phyloP scores from a whole-genome alignment of 2,329 filamentous ascomycete species.

The Colletotrichum sp. region DNA sequence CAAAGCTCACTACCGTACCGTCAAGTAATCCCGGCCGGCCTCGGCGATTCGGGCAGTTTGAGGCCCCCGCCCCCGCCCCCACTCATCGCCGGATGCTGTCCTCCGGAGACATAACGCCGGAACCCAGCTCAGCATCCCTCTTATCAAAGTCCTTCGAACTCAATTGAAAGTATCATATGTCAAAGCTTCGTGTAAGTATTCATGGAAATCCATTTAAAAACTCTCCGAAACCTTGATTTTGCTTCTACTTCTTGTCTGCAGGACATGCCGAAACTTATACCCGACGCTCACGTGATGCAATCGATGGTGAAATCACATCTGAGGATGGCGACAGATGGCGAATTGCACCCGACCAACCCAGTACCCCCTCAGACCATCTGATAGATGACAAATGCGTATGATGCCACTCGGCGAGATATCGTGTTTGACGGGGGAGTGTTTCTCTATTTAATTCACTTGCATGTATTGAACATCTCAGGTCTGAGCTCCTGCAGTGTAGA shows the following conservation, averaged over 20 bases:
- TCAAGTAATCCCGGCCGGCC: not conserved
- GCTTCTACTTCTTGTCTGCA: not conserved
- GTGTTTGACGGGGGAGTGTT: not conserved
- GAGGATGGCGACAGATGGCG: constrained; percentile 21
- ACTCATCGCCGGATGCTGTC: not conserved
- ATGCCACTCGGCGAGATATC: not conserved
- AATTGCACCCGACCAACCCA: constrained; percentile 12
- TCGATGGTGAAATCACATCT: constrained; percentile 18
- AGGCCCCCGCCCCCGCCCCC: not conserved
- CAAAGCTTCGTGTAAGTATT: accelerated
- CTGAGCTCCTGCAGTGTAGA: accelerated
- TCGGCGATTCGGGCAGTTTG: not conserved
- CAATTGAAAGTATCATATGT: not conserved
- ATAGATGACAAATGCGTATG: constrained; percentile 10
- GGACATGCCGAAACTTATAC: not conserved
- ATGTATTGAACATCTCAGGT: not conserved
- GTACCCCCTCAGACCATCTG: not conserved
- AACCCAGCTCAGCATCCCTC: not conserved
- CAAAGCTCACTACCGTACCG: no score
- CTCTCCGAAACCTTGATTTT: not conserved
- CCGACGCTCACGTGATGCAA: constrained; percentile 11
- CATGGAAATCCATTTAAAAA: not conserved
- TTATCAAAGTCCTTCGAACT: no score
- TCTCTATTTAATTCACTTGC: not conserved
- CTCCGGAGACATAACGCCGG: not conserved